A percentile compares a stretch with the other conserved stretches of the same genome.
These are phyloP conservation scores for Malassezia vespertilionis DNA, from an alignment of 1,284 basidiomycete genomes.

Conservation along the genomic window DNA sequence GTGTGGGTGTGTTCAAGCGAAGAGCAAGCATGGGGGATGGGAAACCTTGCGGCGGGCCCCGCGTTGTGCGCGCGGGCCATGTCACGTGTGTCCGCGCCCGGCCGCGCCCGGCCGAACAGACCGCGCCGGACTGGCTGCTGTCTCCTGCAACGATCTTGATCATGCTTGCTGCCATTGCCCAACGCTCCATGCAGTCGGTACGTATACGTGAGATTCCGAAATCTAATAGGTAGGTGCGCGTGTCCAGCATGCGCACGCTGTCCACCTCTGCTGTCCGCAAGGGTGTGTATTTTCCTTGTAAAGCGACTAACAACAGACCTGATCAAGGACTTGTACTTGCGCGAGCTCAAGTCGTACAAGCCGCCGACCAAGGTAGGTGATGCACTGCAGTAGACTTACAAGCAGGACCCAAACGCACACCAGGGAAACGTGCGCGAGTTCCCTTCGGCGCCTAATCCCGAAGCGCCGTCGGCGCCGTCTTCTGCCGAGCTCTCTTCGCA, in stretches of 20 bases:
- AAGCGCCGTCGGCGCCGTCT: slow-evolving; percentile 47
- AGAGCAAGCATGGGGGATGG: slow-evolving; percentile 9
- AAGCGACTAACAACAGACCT: slow-evolving; percentile 61
- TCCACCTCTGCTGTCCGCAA: slow-evolving; percentile 40
- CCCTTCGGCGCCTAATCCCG: slow-evolving; percentile 47
- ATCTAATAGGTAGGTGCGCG: slow-evolving; percentile 5
- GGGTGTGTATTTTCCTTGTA: slow-evolving; percentile 23
- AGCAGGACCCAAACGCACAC: slow-evolving; percentile 42
- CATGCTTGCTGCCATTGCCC: slow-evolving; percentile 15
- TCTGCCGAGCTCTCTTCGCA: slow-evolving; percentile 48
- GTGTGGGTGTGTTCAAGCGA: background rate
- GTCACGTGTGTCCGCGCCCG: slow-evolving; percentile 10
- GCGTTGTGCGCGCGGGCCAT: background rate
- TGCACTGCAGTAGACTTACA: background rate
- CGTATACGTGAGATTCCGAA: slow-evolving; percentile 1
- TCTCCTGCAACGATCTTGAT: background rate
- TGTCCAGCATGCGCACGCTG: slow-evolving; percentile 24
- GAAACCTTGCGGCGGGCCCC: background rate
- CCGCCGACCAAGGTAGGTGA: slow-evolving; percentile 47
- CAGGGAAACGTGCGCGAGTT: slow-evolving; percentile 49
- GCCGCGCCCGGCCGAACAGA: slow-evolving; percentile 15
- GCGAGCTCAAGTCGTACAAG: slow-evolving; percentile 83
- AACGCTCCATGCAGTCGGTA: slow-evolving; percentile 15
- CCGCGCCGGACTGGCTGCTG: background rate
- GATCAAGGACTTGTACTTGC: slow-evolving; percentile 81